A percentile compares a stretch with the other conserved stretches of the same genome.
These are phyloP conservation scores for Cystobasidiopsis lactophilus DNA, from an alignment of 768 basidiomycete species.

Conservation along the genomic window DNA sequence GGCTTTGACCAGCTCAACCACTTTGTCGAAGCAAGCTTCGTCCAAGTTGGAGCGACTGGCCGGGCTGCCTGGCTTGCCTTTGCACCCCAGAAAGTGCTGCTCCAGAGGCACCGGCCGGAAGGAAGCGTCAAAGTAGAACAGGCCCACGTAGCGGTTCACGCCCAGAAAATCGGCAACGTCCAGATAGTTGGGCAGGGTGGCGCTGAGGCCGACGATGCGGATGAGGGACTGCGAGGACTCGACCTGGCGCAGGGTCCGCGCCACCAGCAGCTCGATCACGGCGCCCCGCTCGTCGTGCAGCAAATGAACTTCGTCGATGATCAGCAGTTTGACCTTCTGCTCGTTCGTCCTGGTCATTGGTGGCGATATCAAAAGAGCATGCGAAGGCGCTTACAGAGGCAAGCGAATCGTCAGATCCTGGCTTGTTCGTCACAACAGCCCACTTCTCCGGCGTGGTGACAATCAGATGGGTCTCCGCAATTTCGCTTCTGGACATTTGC, in stretches of 20 bases:
- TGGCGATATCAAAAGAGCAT: background rate
- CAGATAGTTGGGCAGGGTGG: conserved; percentile 87
- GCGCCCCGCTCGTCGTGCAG: conserved; percentile 95
- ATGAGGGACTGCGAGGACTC: conserved; percentile 92
- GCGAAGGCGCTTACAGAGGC: conserved; percentile 43
- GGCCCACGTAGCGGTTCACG: conserved; percentile 59
- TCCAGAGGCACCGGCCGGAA: conserved; percentile 91
- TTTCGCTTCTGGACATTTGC: conserved; percentile 85
- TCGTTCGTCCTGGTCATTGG: background rate
- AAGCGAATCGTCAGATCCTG: conserved; percentile 89
- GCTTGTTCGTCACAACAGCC: conserved; percentile 92
- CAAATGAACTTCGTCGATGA: conserved; percentile 93
- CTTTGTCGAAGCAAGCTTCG: conserved; percentile 68
- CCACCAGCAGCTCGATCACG: conserved; percentile 94
- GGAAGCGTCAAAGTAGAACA: conserved; percentile 95
- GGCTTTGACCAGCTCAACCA: conserved; percentile 58
- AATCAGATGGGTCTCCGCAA: conserved; percentile 85
- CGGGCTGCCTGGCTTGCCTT: conserved; percentile 57
- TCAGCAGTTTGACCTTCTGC: conserved; percentile 74
- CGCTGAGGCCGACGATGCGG: conserved; percentile 77
- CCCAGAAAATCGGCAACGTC: conserved; percentile 88
- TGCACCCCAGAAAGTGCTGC: conserved; percentile 86
- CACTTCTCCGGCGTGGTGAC: conserved; percentile 99
- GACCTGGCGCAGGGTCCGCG: conserved; percentile 78
- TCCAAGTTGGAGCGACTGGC: conserved; percentile 69